Base-by-base conservation (phyloP, 257 asterid genomes). In the Fraxinus excelsior region DNA sequence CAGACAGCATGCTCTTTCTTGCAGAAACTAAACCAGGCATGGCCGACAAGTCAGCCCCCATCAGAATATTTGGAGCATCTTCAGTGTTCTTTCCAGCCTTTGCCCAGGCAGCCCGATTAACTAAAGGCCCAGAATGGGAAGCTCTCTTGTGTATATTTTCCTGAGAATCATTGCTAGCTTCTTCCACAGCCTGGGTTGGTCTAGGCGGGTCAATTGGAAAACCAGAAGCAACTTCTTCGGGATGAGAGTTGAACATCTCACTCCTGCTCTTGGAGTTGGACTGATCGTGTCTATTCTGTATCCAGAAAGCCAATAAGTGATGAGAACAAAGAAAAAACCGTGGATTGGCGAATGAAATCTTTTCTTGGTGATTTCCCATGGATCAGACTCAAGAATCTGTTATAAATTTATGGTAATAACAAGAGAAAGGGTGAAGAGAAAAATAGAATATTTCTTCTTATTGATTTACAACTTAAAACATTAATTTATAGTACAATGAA, bases 41-140 rank as follows among this genome's bases (percentile, higher is more conserved):
- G 74, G 88, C 85, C 25, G 97, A 86, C 77, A 89, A 68, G 73
- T 92, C 99, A 0, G 90, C 84, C 77, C 87, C 56, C 3, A 7
- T 14, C n/a, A 46, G n/a, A 16, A 14, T 46, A 4, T 46, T 91
- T 4, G 93, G 91, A 73, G 89, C 92, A 14, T 90, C 96, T 83
- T 90, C 97, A 32, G 73, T 79, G 80, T 80, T 91, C 87, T 90
- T 91, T 66, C 94, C 92, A 3, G 93, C 79, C 84, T 89, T 92
- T 32, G 88, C 82, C 96, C 94, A 89, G 79, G 97, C 89, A 38
- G 97, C 97, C 73, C 94, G 90, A 72, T 92, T 91, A 62, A 87
- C 92, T 82, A 94, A 77, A 67, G 99, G 99, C 78, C 99, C 99
- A 0, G 99, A 95, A 85, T 95, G 97, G n/a, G 99, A 91, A 58